These are phyloP conservation scores for Tylopilus felleus DNA, from an alignment of 768 basidiomycete species.

Conservation along the genomic window DNA sequence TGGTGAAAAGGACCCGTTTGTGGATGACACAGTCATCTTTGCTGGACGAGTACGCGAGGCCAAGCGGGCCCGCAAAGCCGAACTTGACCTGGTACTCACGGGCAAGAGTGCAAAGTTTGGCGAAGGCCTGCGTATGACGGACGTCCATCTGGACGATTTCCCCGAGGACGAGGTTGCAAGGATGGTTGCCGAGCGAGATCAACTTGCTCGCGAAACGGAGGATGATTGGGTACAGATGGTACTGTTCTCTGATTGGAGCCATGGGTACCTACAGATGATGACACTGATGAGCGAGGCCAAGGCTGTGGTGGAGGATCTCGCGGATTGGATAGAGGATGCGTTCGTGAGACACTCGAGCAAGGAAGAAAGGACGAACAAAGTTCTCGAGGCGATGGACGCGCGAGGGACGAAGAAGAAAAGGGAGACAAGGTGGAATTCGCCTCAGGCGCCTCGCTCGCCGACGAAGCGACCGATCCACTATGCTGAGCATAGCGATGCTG, in stretches of 20 bases:
- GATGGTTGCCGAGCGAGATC: slow-evolving; percentile 57
- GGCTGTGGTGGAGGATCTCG: slow-evolving; percentile 75
- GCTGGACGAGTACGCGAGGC: slow-evolving; percentile 94
- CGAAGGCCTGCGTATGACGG: slow-evolving; percentile 62
- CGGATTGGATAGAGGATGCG: slow-evolving; percentile 85
- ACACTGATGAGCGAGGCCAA: slow-evolving; percentile 78
- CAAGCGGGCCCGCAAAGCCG: slow-evolving; percentile 76
- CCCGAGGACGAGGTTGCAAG: slow-evolving; percentile 34
- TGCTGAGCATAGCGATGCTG: background rate
- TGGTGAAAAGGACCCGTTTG: slow-evolving; percentile 94
- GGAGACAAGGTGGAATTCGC: slow-evolving; percentile 21
- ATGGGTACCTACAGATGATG: slow-evolving; percentile 96
- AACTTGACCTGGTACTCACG: slow-evolving; percentile 59
- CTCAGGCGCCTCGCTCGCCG: slow-evolving; percentile 20
- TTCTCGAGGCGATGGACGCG: slow-evolving; percentile 11
- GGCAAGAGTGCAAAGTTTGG: slow-evolving; percentile 64
- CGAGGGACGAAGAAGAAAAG: slow-evolving; percentile 27
- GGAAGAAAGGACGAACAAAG: slow-evolving; percentile 21
- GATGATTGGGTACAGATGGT: slow-evolving; percentile 95
- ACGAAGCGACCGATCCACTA: slow-evolving; percentile 16
- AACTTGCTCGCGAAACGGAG: slow-evolving; percentile 67
- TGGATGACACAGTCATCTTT: slow-evolving; percentile 97
- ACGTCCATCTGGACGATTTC: slow-evolving; percentile 27
- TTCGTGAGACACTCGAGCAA: slow-evolving; percentile 45
- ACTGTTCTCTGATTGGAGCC: slow-evolving; percentile 94